These are phyloP conservation scores for Curvularia verruculosa DNA, from an alignment of 2,329 filamentous ascomycete genomes.

Conservation along the genomic window DNA sequence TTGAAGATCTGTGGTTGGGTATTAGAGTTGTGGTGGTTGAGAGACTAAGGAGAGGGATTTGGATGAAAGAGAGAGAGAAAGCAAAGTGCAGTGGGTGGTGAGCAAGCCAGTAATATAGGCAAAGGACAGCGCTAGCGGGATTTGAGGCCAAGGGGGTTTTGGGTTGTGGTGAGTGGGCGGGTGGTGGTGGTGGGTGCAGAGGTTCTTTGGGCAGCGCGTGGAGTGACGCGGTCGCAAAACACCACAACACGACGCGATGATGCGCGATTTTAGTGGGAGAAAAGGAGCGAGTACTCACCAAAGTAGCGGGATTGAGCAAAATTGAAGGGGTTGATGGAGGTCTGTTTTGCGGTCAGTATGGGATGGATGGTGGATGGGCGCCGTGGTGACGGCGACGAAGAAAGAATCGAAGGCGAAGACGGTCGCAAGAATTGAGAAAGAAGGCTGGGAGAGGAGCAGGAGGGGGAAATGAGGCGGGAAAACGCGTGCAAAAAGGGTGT, in stretches of 20 bases:
- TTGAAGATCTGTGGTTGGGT: slow-evolving; percentile 16
- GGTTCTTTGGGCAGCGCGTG: slow-evolving; percentile 30
- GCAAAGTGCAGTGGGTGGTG: slow-evolving; percentile 4
- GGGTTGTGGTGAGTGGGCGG: slow-evolving; percentile 25
- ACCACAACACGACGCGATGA: slow-evolving; percentile 34
- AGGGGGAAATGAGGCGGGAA: slow-evolving; percentile 39
- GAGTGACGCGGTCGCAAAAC: slow-evolving; percentile 41
- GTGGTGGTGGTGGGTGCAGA: slow-evolving; percentile 6
- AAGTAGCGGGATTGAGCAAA: slow-evolving; percentile 25
- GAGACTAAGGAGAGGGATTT: slow-evolving; percentile 2
- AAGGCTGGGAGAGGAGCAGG: slow-evolving; percentile 31
- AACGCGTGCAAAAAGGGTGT: slow-evolving; percentile 42
- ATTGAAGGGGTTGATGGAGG: slow-evolving; percentile 29
- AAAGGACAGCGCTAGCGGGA: slow-evolving; percentile 7
- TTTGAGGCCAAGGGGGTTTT: slow-evolving; percentile 7
- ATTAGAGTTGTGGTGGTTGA: slow-evolving; percentile 17
- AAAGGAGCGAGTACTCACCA: slow-evolving; percentile 40
- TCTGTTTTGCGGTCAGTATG: slow-evolving; percentile 44
- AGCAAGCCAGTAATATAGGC: slow-evolving; percentile 5
- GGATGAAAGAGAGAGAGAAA: slow-evolving; percentile 6
- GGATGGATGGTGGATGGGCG: slow-evolving; percentile 16
- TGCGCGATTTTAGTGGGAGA: slow-evolving; percentile 34
- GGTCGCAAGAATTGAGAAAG: slow-evolving; percentile 36
- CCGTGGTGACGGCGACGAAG: slow-evolving; percentile 37
- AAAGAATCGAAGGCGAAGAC: slow-evolving; percentile 39